These are phyloP conservation scores for Termitomyces sp. DNA, from an alignment of 768 basidiomycete genomes.

Conservation along the genomic window DNA sequence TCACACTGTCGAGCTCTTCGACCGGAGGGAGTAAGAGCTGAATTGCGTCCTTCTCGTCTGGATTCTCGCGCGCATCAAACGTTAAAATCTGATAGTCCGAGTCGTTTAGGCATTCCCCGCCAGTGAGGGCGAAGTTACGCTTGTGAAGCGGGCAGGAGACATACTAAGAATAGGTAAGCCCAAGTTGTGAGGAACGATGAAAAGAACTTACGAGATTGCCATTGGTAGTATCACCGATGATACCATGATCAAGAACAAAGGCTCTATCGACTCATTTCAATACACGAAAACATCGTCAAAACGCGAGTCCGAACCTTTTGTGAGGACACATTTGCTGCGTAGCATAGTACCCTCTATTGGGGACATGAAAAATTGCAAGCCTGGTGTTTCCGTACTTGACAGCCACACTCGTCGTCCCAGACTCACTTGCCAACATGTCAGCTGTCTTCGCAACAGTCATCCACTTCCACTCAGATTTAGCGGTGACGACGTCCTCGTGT, in stretches of 20 bases:
- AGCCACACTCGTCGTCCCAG: constrained; percentile 45
- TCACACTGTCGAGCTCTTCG: constrained; percentile 50
- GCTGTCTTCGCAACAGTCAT: constrained; percentile 36
- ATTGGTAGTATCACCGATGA: constrained; percentile 58
- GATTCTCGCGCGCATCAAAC: constrained; percentile 50
- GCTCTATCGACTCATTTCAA: constrained; percentile 28
- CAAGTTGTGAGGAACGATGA: constrained; percentile 16
- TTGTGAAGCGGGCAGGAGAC: constrained; percentile 56
- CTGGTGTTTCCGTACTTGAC: constrained; percentile 63
- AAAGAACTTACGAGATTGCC: constrained; percentile 33
- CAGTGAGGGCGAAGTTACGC: constrained; percentile 53
- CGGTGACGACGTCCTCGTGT: constrained; percentile 14
- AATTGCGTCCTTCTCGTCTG: constrained; percentile 24
- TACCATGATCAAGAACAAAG: constrained; percentile 66
- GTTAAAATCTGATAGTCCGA: constrained; percentile 52
- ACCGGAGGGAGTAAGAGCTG: constrained; percentile 52
- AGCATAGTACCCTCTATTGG: constrained; percentile 52
- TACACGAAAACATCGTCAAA: background rate
- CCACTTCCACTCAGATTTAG: constrained; percentile 54
- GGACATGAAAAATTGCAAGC: constrained; percentile 64
- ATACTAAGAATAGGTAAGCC: constrained; percentile 1
- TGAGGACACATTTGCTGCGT: constrained; percentile 63
- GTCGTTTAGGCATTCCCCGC: constrained; percentile 58
- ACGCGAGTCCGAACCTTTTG: constrained; percentile 16
- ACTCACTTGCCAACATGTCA: constrained; percentile 43